Percentiles rank a stretch among this genome's conserved stretches.
Conservation (phyloP, 176 grass and related monocot genomes). For the Secale cereale region DNA sequence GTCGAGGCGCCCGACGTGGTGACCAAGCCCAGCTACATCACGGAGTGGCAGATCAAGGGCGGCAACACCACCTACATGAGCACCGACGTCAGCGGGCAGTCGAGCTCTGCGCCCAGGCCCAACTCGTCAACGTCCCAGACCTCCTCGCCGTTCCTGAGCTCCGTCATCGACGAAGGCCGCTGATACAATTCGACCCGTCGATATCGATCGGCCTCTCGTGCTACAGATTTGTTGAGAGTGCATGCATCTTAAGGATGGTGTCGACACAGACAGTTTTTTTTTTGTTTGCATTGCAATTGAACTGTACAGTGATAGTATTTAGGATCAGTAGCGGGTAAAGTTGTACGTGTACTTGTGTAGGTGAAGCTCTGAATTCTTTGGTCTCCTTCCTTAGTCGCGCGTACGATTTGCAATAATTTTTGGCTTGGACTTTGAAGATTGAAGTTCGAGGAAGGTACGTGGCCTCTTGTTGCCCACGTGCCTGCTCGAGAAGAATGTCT, state of each 20-base stretch:
- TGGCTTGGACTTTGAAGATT: neutral
- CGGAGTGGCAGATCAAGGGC: constrained; percentile 65
- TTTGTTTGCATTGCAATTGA: too few species aligned
- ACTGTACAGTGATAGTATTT: neutral
- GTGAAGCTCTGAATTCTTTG: neutral
- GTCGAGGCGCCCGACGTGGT: constrained; percentile 32
- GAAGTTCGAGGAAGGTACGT: neutral
- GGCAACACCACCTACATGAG: constrained; percentile 28
- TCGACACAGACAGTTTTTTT: neutral
- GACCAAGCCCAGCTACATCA: constrained; percentile 66
- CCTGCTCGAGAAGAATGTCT: neutral
- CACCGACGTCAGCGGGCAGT: constrained; percentile 21
- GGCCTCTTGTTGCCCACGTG: neutral
- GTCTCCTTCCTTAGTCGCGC: neutral
- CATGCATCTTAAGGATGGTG: neutral
- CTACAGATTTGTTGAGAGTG: neutral
- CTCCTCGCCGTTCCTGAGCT: constrained; percentile 33
- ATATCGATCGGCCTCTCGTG: neutral
- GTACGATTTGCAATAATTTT: neutral
- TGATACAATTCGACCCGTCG: neutral
- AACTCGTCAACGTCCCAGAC: constrained; percentile 8
- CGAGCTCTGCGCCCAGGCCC: neutral
- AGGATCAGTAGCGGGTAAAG: neutral
- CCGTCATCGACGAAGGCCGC: constrained; percentile 30
- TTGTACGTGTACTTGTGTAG: neutral